These are phyloP conservation scores for Colletotrichum nymphaeae DNA, from an alignment of 2,329 filamentous ascomycete species.

Conservation along the genomic window DNA sequence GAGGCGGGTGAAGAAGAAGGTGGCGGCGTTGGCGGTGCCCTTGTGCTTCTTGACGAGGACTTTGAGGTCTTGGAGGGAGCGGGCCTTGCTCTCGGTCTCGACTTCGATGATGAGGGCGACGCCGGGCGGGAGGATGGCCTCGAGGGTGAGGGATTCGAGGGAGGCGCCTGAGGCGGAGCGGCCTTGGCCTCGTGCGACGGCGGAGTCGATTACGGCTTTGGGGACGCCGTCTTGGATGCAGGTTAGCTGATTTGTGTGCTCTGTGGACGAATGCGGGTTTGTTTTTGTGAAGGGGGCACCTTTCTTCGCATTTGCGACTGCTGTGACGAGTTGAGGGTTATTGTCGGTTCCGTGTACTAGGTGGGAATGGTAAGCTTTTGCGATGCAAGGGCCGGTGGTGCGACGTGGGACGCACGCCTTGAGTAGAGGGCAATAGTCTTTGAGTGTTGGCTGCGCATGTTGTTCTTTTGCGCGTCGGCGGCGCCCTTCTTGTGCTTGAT, in stretches of 20 bases:
- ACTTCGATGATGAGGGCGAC: slow-evolving; percentile 86
- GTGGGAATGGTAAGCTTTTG: slow-evolving; percentile 29
- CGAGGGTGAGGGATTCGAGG: slow-evolving; percentile 82
- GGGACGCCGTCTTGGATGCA: slow-evolving; percentile 74
- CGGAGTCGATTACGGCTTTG: slow-evolving; percentile 84
- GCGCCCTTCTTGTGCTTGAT: slow-evolving; percentile 96
- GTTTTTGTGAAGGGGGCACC: slow-evolving; percentile 51
- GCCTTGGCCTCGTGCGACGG: slow-evolving; percentile 90
- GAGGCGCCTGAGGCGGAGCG: slow-evolving; percentile 78
- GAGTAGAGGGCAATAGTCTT: slow-evolving; percentile 81
- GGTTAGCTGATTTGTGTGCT: not conserved
- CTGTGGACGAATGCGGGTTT: not conserved
- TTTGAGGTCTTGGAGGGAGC: slow-evolving; percentile 80
- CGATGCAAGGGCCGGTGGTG: not conserved
- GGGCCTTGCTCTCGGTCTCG: slow-evolving; percentile 84
- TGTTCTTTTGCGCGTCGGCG: slow-evolving; percentile 83
- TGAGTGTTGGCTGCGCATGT: slow-evolving; percentile 73
- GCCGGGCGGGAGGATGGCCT: slow-evolving; percentile 82
- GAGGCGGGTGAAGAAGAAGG: slow-evolving; percentile 86
- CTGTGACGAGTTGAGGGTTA: slow-evolving; percentile 81
- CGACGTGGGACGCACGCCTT: slow-evolving; percentile 65
- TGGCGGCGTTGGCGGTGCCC: slow-evolving; percentile 73
- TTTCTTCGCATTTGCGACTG: slow-evolving; percentile 84
- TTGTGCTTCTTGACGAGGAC: slow-evolving; percentile 76
- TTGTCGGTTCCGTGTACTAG: slow-evolving; percentile 78